A percentile compares a stretch with the other conserved stretches of the same genome.
Evolutionary conservation across 2,329 filamentous ascomycete species (phyloP).

Genomic region (Nemania abortiva): DNA sequence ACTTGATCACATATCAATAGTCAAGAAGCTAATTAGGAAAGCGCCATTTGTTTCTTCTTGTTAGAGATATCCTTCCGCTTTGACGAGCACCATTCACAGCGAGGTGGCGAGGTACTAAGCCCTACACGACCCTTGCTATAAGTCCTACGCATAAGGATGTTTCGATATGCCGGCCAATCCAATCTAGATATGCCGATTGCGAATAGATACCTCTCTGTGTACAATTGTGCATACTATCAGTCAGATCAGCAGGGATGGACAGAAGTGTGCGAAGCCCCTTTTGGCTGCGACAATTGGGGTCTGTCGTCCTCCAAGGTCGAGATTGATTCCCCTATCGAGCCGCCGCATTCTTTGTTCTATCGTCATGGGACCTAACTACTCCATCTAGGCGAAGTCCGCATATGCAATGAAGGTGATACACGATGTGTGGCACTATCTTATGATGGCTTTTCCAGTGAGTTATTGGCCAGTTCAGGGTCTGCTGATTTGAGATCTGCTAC

Average conservation of each 20-base stretch:
- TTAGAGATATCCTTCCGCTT: background rate
- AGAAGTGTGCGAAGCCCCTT: slow-evolving; percentile 4
- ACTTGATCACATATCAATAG: background rate
- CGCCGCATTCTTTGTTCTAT: background rate
- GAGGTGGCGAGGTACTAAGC: slow-evolving; percentile 11
- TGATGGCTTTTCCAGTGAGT: slow-evolving; percentile 1
- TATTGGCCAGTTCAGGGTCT: slow-evolving; percentile 7
- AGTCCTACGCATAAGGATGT: background rate
- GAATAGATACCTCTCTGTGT: slow-evolving; percentile 9
- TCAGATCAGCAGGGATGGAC: slow-evolving; percentile 1
- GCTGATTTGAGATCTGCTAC: slow-evolving; percentile 11
- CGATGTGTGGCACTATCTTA: slow-evolving; percentile 13
- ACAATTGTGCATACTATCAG: background rate
- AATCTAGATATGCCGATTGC: slow-evolving; percentile 10
- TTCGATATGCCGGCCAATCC: background rate
- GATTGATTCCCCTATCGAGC: slow-evolving; percentile 5
- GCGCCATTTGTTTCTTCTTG: background rate
- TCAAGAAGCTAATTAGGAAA: background rate
- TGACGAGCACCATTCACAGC: background rate
- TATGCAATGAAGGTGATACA: slow-evolving; percentile 21
- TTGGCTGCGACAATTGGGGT: background rate
- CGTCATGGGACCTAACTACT: slow-evolving; percentile 1
- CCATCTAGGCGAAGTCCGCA: slow-evolving; percentile 22
- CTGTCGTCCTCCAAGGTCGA: background rate
- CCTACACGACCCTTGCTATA: slow-evolving; percentile 18